Evolutionary conservation across 148 eudicot species (phyloP).

Genomic region (Tetragonia tetragonoides): DNA sequence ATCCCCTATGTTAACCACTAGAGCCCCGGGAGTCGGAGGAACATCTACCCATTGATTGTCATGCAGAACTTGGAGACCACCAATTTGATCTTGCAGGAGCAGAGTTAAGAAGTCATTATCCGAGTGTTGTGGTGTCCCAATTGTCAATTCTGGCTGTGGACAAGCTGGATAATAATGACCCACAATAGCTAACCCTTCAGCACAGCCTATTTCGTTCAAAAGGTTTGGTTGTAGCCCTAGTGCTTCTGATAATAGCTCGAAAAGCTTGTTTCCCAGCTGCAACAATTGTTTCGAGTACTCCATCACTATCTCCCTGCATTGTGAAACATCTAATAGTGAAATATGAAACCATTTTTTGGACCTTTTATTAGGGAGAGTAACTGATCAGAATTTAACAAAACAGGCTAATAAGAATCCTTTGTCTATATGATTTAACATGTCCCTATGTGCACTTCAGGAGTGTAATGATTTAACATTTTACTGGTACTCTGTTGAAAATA

Average conservation of each 20-base stretch:
- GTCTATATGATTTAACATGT: too few relatives aligned
- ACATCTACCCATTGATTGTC: slow-evolving; percentile 29
- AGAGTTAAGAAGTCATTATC: slow-evolving; percentile 23
- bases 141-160: slow-evolving; percentile 23
- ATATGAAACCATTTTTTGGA: too few relatives aligned
- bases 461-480: too few relatives aligned
- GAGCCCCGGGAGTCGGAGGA: slow-evolving; percentile 20
- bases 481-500: too few relatives aligned
- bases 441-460: too few relatives aligned
- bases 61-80: slow-evolving; percentile 27
- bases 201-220: slow-evolving; percentile 33
- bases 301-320: slow-evolving; percentile 27
- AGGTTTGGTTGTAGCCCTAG: slow-evolving; percentile 39
- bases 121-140: slow-evolving; percentile 21
- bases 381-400: too few relatives aligned
- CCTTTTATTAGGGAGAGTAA: too few relatives aligned
- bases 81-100: slow-evolving; percentile 30
- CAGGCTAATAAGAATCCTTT: too few relatives aligned
- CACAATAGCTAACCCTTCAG: slow-evolving; percentile 26
- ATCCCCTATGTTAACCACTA: slow-evolving; percentile 23
- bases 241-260: slow-evolving; percentile 47
- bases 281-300: slow-evolving; percentile 42
- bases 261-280: slow-evolving; percentile 32
- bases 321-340: too few relatives aligned
- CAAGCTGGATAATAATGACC: slow-evolving; percentile 52